Base-by-base conservation (phyloP, 768 basidiomycete species). In the Macrolepiota dolichaula region DNA sequence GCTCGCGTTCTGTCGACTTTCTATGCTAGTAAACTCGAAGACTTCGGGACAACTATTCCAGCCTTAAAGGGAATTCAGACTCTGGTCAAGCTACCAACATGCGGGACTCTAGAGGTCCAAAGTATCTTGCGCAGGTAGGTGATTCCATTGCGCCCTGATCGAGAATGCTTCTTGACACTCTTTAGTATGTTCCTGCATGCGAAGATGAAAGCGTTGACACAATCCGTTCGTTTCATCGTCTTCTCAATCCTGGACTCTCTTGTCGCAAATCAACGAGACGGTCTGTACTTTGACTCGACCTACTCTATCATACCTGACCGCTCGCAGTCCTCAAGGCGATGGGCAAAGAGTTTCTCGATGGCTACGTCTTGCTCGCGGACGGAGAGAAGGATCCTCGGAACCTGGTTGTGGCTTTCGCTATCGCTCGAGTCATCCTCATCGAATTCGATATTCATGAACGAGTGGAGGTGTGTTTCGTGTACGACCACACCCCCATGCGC, bases 371-470 rank as follows among this genome's bases (percentile, higher is more conserved):
- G 52, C 74, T 98, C n/a, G 94, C 87, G 3, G 92, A 97, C 59
- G 96, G 95, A 15, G 97, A 99, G 75, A 98, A 98, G 68, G 97
- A 99, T 70, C 97, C 97, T 32, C 81, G 97, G 17, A 99, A 98
- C 74, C 79, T 99, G 7, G 79, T 97, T 65, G 68, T 96, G 11
- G 91, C 92, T 27, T 99, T 98, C 71, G 86, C 90, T 4, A 91
- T 98, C 61, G 88, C 86, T 58, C 82, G 86, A n/a, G 89, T 94
- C 7, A 81, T 98, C 38, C 72, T 96, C 5, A 84, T 94, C 36
- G 94, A 98, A 64, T 98, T 98, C 66, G 89, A 97, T 62, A 83
- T 93, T 36, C 75, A 82, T 17, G 76, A 81, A 38, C 79, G 85
- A 62, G 78, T 94, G 37, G 96, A 98, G 77, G 96, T 94, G 67